A percentile compares a stretch with the other conserved stretches of the same genome.
Conservation (phyloP, 352 stramenopile genomes). For the Plasmopara viticola region DNA sequence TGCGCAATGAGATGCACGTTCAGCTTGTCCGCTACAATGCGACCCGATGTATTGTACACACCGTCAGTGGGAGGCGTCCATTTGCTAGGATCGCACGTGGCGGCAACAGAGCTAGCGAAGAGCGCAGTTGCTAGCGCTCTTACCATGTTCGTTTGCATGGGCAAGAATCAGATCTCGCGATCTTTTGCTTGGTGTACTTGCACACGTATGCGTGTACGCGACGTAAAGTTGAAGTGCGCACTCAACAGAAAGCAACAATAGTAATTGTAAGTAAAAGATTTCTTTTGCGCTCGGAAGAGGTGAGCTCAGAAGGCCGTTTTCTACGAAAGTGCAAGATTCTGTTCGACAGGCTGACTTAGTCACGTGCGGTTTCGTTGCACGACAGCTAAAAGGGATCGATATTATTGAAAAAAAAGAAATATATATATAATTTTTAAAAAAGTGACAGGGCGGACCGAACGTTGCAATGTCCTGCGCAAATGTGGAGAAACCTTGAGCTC, state of each 20-base stretch:
- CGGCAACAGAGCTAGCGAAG: background rate
- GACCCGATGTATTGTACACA: constrained; percentile 60
- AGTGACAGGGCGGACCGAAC: too few species aligned
- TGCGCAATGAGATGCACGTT: constrained; percentile 96
- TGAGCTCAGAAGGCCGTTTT: too few species aligned
- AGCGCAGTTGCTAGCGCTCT: constrained; percentile 4
- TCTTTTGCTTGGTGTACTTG: constrained; percentile 3
- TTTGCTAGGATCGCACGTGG: constrained; percentile 49
- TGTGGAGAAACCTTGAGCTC: too few species aligned
- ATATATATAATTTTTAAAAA: too few species aligned
- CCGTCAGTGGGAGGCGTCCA: constrained; percentile 57
- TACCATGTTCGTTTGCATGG: constrained; percentile 1
- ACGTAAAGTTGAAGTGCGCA: background rate
- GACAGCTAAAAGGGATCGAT: too few species aligned
- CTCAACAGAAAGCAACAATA: background rate
- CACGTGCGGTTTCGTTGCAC: too few species aligned
- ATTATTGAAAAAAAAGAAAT: too few species aligned
- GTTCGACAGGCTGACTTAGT: too few species aligned
- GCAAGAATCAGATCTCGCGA: constrained; percentile 6
- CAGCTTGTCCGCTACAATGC: constrained; percentile 61
- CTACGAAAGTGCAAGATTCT: too few species aligned
- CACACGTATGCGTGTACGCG: background rate
- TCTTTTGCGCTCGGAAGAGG: too few species aligned
- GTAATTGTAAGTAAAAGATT: too few species aligned
- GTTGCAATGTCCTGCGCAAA: too few species aligned